These are phyloP conservation scores for Papiliotrema flavescens DNA, from an alignment of 1,284 basidiomycete species.

Conservation along the genomic window DNA sequence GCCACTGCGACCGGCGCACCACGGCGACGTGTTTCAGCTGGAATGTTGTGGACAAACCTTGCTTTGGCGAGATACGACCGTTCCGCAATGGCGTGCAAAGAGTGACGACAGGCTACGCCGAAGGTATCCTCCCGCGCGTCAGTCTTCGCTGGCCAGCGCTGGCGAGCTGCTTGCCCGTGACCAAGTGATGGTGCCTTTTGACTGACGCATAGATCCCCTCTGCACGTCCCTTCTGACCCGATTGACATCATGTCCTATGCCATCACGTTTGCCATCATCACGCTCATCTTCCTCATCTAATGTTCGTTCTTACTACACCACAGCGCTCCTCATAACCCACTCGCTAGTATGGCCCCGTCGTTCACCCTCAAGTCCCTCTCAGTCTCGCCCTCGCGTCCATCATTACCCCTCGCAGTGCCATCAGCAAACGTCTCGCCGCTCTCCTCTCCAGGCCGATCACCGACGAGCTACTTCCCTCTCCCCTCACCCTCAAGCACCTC, in stretches of 20 bases:
- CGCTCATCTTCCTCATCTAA: neutral
- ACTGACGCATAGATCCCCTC: neutral
- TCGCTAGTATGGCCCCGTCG: neutral
- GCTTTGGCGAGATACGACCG: no score
- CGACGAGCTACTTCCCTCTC: neutral
- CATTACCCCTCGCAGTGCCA: neutral
- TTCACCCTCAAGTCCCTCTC: slow-evolving; percentile 2
- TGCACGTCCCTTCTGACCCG: neutral
- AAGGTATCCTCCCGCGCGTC: no score
- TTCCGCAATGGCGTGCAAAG: no score
- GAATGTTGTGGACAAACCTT: no score
- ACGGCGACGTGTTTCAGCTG: no score
- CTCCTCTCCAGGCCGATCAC: slow-evolving; percentile 1
- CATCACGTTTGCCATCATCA: neutral
- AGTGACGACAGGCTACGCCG: no score
- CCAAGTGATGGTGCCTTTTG: neutral
- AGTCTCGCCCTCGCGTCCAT: neutral
- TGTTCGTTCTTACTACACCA: neutral
- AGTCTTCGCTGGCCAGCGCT: no score
- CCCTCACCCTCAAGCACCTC: neutral
- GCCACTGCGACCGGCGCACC: no score
- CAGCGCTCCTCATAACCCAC: neutral
- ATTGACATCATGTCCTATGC: neutral
- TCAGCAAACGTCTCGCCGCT: neutral
- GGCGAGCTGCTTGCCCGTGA: no score